Conservation (phyloP, 306 rosid genomes). For the Prunus mongolica region DNA sequence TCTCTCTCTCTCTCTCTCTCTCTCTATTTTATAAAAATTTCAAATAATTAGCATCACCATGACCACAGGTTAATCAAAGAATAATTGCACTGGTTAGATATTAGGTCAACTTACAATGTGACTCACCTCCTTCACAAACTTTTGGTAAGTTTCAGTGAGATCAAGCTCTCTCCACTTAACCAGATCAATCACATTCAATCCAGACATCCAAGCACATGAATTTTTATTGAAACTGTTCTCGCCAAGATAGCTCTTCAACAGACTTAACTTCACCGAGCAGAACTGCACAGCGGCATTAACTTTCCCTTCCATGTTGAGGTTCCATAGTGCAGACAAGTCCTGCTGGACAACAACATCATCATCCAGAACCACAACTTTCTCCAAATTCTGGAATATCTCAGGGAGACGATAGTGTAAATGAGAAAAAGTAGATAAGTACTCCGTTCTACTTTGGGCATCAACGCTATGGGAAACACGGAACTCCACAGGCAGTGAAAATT, state of each 20-base stretch:
- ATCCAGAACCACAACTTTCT: constrained; percentile 79
- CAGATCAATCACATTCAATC: constrained; percentile 84
- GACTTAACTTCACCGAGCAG: constrained; percentile 71
- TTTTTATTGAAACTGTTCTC: constrained; percentile 37
- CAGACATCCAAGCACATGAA: constrained; percentile 93
- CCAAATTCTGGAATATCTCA: constrained; percentile 65
- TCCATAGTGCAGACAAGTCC: constrained; percentile 88
- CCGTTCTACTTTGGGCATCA: constrained; percentile 58
- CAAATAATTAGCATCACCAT: background rate
- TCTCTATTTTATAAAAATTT: background rate
- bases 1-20: background rate
- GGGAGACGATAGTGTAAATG: constrained; percentile 87
- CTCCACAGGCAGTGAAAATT: constrained; percentile 67
- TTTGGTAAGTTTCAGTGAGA: constrained; percentile 63
- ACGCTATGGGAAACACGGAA: constrained; percentile 60
- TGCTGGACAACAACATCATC: constrained; percentile 86
- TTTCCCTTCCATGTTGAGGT: constrained; percentile 68
- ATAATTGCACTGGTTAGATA: background rate
- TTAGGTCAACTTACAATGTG: constrained; percentile 4
- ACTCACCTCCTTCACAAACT: constrained; percentile 65
- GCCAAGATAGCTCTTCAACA: constrained; percentile 61
- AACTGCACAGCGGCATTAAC: constrained; percentile 81
- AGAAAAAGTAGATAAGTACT: constrained; percentile 88
- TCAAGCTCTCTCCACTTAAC: constrained; percentile 85
- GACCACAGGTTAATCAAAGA: constrained; percentile 6